A percentile compares a stretch with the other conserved stretches of the same genome.
Evolutionary conservation across 2,329 filamentous ascomycete genomes (phyloP).

Genomic region (Exophiala spinifera): DNA sequence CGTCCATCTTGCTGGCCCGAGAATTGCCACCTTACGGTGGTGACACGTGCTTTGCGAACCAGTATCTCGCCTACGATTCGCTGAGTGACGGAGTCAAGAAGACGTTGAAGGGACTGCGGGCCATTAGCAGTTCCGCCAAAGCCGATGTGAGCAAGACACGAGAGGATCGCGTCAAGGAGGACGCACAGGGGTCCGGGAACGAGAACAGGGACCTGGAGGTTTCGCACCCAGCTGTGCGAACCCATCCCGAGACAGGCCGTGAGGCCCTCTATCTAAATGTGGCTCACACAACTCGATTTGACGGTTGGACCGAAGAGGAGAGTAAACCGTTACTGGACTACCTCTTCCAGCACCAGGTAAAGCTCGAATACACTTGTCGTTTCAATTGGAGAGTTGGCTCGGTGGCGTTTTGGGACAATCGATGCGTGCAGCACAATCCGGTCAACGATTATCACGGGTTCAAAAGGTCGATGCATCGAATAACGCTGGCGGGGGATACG

Average conservation of each 20-base stretch:
- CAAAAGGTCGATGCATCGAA: slow-evolving; percentile 7
- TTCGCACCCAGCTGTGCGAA: slow-evolving; percentile 33
- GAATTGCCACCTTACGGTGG: slow-evolving; percentile 28
- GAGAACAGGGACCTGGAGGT: slow-evolving; percentile 19
- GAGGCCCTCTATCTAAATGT: slow-evolving; percentile 35
- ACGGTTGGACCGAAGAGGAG: slow-evolving; percentile 28
- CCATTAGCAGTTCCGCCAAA: slow-evolving; percentile 18
- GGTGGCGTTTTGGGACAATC: slow-evolving; percentile 52
- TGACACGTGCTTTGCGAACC: slow-evolving; percentile 30
- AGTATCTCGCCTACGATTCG: slow-evolving; percentile 29
- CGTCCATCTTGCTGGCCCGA: slow-evolving; percentile 8
- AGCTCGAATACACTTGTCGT: slow-evolving; percentile 27
- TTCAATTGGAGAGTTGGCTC: slow-evolving; percentile 51
- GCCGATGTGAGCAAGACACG: slow-evolving; percentile 27
- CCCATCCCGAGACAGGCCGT: slow-evolving; percentile 34
- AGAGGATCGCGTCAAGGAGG: slow-evolving; percentile 13
- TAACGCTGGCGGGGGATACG: slow-evolving; percentile 10
- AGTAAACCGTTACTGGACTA: slow-evolving; percentile 23
- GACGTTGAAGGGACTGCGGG: slow-evolving; percentile 28
- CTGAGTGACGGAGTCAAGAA: slow-evolving; percentile 31
- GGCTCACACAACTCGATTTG: slow-evolving; percentile 30
- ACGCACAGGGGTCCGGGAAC: neutral
- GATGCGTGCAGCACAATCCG: slow-evolving; percentile 27
- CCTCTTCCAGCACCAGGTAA: slow-evolving; percentile 19
- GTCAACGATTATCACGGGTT: slow-evolving; percentile 16